Base-by-base conservation (phyloP, 805 yeast species). In the Kregervanrija fluxuum region DNA sequence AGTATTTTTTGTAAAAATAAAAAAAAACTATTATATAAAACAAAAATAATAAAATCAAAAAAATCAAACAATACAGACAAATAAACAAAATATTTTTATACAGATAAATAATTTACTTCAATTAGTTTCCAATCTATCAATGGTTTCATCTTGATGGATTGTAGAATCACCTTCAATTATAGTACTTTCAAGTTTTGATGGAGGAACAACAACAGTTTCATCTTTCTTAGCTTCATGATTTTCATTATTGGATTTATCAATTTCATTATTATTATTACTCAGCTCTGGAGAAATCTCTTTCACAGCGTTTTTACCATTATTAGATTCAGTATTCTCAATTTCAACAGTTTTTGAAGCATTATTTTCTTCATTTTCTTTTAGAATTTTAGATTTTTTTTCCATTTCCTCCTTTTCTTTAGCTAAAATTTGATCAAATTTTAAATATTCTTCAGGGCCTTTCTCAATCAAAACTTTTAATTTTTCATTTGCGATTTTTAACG, bases 91-190 rank as follows among this genome's bases (percentile, higher is more conserved):
- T 28, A 32, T 31, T 28, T 31, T 38, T 28, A 37, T 11, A 37
- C 32, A 30, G 35, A 30, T 10, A 45, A 33, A 35, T 15, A 16
- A 33, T 13, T 36, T 35, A 40, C 11, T 12, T 30, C 12, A 22
- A 16, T 13, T 12, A 2, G 10, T 14, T 40, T 33, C 42, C 17
- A 47, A 48, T 33, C 43, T 49, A 30, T 52, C 58, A 40, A 35
- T 40, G 10, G 57, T 50, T 31, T 79, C 77, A 54, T 74, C 79
- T 47, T 72, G 77, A 28, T 70, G 71, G 13, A 71, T 47, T 1
- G 78, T 73, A 9, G 72, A 59, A 53, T 75, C 80, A 11, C 74
- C 75, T 54, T 74, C 78, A 37, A 59, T 22, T 17, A 42, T 60
- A 5, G 69, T 64, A 3, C 53, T 34, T 45, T 50, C 56, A 34